Evolutionary conservation across 1,139 yeast species (phyloP), one percentile per base, ranked within the genome.

Genomic region (Sugiyamaella sp.): DNA sequence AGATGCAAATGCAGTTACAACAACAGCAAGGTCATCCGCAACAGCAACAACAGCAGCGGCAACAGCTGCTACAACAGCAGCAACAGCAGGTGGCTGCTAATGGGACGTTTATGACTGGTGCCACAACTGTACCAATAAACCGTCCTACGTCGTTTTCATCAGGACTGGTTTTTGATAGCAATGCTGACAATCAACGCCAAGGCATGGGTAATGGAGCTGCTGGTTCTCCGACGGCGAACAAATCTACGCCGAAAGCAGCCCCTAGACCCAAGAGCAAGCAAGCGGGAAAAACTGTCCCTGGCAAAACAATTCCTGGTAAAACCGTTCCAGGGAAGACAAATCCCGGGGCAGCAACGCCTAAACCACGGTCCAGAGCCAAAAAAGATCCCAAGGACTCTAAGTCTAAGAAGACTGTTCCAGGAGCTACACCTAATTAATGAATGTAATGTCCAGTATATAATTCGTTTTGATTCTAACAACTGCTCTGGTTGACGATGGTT

Each of bases 291-390:
- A 42, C 50, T 12, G 39, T 50, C 10, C 47, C 52, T 21, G 53
- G 51, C 24, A 46, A 54, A 19, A 41, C 48, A 29, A 33, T 46
- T 22, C 40, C 57, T 20, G 53, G 50, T 19, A 38, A 41, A 42
- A 40, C 46, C 14, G 47, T 46, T 19, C 44, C 42, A 22, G 53
- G 51, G 4, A 48, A 40, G 14, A 45, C 47, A 6, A 46, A 32
- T 25, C 45, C 49, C 22, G 46, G 50, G 2, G 45, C 44, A 17
- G 47, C 49, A 4, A 54, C 57, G n/a, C 48, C 55, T 6, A 58
- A 58, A 47, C 58, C 56, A 3, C 37, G 61, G 27, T 58, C 61
- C 10, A 53, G 57, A 33, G 20, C 39, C 19, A 58, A 58, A 42
- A 56, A 57, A 46, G 49, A 41, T 8, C 32, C 45, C 16, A 43